Conservation (phyloP, 306 rosid genomes). For the Lathyrus sativus region DNA sequence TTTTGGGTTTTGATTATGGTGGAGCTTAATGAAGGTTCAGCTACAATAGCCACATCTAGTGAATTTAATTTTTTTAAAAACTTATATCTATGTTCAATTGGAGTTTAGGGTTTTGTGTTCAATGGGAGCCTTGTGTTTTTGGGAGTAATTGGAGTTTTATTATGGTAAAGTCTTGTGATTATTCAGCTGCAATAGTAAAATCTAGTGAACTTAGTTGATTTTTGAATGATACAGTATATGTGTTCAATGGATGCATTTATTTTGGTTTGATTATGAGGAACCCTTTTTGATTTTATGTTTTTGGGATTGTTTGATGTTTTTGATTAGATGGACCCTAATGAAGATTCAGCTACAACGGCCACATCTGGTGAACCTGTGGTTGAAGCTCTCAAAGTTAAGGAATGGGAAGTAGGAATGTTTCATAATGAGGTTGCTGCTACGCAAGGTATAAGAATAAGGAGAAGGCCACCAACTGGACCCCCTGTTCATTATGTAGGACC, state of each 20-base stretch:
- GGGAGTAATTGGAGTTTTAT: too few species aligned
- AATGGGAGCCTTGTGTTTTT: not conserved
- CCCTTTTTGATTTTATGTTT: constrained; percentile 20
- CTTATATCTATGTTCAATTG: constrained; percentile 19
- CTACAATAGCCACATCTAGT: too few species aligned
- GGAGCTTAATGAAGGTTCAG: too few species aligned
- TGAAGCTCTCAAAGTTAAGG: constrained; percentile 66
- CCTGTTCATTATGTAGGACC: constrained; percentile 94
- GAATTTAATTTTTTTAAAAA: too few species aligned
- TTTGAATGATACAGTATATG: not conserved
- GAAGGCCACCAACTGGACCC: constrained; percentile 89
- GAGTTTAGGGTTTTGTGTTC: not conserved
- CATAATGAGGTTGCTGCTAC: constrained; percentile 83
- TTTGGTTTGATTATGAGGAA: not conserved
- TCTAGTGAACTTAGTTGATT: too few species aligned
- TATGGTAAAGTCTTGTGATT: too few species aligned
- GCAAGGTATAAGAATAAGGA: constrained; percentile 87
- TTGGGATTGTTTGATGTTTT: constrained; percentile 28
- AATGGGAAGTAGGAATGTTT: constrained; percentile 91
- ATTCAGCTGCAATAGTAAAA: too few species aligned
- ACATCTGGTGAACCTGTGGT: constrained; percentile 46
- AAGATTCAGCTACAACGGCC: constrained; percentile 46
- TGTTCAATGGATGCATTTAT: constrained; percentile 16
- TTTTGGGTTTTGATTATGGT: too few species aligned
- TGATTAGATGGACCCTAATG: constrained; percentile 60